Base-by-base conservation (phyloP, 1,284 basidiomycete species). In the Malassezia yamatoensis region DNA sequence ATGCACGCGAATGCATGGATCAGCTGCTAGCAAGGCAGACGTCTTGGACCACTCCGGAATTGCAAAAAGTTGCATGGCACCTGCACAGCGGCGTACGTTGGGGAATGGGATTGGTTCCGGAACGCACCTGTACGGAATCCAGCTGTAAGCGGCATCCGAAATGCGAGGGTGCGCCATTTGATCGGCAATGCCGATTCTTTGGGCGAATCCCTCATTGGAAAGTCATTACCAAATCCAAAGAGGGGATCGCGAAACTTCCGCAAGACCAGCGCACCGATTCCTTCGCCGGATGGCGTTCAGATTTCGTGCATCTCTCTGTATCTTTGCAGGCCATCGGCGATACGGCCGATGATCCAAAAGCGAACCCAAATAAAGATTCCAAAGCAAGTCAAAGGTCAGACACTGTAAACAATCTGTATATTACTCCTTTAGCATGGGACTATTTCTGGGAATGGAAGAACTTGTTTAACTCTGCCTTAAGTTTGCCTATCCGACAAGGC, bases 391-490 rank as follows among this genome's bases (percentile, higher is more conserved):
- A 32, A 20, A 16, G 32, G 16, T 35, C 13, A 33, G 12, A 36
- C 20, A 58, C 59, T 32, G 53, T 51, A 29, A 96, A 86, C 76
- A 88, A 83, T 67, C 78, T 96, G 54, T 87, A 96, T 76, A 81
- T 96, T 38, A 88, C 85, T 2, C 89, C 91, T 0, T 84, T 87
- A 64, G 81, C 84, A 0, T 91, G 90, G 68, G 81, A 87, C 5
- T 88, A 91, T 74, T 96, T 98, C 77, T 89, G 85, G 81, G 81
- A 85, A 0, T 96, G 91, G 91, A 91, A 87, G 82, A 79, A 70
- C 58, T 78, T 93, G 10, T 96, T 96, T 73, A 85, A 88, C 67
- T 80, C 83, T 52, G 82, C 81, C 5, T 78, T 91, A 63, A 84
- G 86, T 1, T 78, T 94, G 13, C 90, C 90, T 0, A 87, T 93